Evolutionary conservation across 2,329 filamentous ascomycete genomes (phyloP).

Genomic region (Talaromyces albobiverticillius): DNA sequence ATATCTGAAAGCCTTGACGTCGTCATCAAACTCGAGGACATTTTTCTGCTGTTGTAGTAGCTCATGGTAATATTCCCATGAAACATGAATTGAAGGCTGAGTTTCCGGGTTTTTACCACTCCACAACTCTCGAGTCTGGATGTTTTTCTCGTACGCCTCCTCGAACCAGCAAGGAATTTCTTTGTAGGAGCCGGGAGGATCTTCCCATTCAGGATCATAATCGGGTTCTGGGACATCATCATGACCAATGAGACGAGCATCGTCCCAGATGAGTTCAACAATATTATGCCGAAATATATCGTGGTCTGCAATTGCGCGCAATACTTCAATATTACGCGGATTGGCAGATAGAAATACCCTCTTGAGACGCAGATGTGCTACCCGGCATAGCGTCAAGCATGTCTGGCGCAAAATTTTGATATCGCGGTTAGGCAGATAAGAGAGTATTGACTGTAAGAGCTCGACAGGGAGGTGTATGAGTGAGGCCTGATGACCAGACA

Average conservation of each 20-base stretch:
- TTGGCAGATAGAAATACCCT: constrained; percentile 43
- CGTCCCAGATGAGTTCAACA: constrained; percentile 36
- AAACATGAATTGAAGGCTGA: background rate
- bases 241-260: background rate
- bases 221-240: no score
- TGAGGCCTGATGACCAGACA: no score
- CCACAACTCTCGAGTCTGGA: background rate
- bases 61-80: constrained; percentile 29
- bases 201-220: background rate
- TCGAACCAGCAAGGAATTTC: constrained; percentile 1
- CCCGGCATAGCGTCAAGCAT: constrained; percentile 16
- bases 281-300: constrained; percentile 29
- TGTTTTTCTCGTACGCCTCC: background rate
- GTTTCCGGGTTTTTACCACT: background rate
- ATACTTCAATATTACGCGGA: constrained; percentile 35
- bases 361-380: constrained; percentile 24
- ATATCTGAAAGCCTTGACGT: constrained; percentile 32
- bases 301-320: constrained; percentile 36
- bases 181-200: no score
- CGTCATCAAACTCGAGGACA: constrained; percentile 24
- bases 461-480: background rate
- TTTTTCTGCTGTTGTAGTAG: constrained; percentile 33
- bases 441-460: background rate
- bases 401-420: constrained; percentile 27
- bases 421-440: constrained; percentile 22